Percentiles rank a stretch among this genome's conserved stretches.
phyloP scores from a whole-genome alignment of 352 stramenopile species.

The Pythium phragmitis region DNA sequence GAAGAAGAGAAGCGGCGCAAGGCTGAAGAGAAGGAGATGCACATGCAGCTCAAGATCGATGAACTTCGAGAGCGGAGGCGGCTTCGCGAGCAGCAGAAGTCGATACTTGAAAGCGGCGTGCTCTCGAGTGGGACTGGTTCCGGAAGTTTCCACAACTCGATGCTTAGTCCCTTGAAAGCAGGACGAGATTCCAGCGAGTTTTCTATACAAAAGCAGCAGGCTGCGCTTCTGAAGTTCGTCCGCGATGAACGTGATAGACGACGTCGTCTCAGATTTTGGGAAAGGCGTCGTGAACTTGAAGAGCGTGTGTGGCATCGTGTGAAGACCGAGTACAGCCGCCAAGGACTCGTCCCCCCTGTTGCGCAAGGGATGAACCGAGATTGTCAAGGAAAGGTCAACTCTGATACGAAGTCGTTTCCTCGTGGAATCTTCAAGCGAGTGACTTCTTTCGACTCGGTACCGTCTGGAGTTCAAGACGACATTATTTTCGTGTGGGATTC shows the following conservation, averaged over 20 bases:
- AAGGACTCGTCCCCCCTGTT: background rate
- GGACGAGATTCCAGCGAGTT: constrained; percentile 16
- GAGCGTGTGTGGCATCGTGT: constrained; percentile 53
- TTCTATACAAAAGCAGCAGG: constrained; percentile 45
- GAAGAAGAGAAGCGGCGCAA: constrained; percentile 76
- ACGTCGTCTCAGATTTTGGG: constrained; percentile 51
- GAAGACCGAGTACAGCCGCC: constrained; percentile 38
- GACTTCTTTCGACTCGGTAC: constrained; percentile 41
- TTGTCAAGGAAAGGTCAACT: background rate
- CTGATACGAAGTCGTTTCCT: constrained; percentile 24
- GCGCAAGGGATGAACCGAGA: constrained; percentile 2
- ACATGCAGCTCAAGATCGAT: constrained; percentile 75
- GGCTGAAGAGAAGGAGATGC: constrained; percentile 65
- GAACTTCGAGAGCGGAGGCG: constrained; percentile 61
- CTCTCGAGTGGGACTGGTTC: constrained; percentile 21
- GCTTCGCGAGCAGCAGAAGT: constrained; percentile 67
- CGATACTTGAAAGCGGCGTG: constrained; percentile 74
- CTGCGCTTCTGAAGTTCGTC: constrained; percentile 68
- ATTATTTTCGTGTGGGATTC: constrained; percentile 79
- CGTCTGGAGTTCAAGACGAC: constrained; percentile 45
- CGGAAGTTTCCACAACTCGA: background rate
- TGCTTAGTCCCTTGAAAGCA: constrained; percentile 26
- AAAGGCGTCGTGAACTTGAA: constrained; percentile 54
- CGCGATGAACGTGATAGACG: constrained; percentile 63
- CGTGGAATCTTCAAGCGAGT: constrained; percentile 32